A percentile compares a stretch with the other conserved stretches of the same genome.
Conservation (phyloP, 345 rosid species). For the Psidium guajava region DNA sequence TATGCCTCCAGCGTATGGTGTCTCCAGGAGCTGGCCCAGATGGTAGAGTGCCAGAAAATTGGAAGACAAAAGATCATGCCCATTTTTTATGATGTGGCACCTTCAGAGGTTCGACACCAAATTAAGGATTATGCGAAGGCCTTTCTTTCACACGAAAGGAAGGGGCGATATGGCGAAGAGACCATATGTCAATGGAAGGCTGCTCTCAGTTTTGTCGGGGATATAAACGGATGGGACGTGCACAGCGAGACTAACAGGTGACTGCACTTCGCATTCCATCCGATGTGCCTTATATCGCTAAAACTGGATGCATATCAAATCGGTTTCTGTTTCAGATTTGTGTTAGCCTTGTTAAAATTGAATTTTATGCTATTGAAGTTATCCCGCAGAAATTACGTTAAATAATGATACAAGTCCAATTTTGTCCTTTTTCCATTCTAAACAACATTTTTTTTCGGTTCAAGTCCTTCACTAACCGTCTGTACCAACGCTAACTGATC, state of each 20-base stretch:
- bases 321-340: background rate
- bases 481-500: background rate
- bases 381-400: background rate
- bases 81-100: background rate
- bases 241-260: accelerated
- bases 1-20: background rate
- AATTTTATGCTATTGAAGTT: no score
- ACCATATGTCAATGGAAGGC: accelerated
- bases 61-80: background rate
- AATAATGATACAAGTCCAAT: no score
- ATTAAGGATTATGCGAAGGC: accelerated
- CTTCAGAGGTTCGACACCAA: accelerated
- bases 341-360: background rate
- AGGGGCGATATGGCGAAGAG: accelerated
- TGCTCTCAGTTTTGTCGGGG: background rate
- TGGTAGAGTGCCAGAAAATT: background rate
- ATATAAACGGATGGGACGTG: background rate
- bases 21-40: background rate
- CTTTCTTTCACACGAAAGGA: accelerated
- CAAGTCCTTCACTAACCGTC: background rate
- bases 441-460: background rate
- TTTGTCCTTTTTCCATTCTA: background rate
- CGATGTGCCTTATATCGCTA: accelerated
- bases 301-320: accelerated
- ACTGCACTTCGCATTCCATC: background rate